These are phyloP conservation scores for Paraleonurus japonicus DNA, from an alignment of 257 asterid species.

Conservation along the genomic window DNA sequence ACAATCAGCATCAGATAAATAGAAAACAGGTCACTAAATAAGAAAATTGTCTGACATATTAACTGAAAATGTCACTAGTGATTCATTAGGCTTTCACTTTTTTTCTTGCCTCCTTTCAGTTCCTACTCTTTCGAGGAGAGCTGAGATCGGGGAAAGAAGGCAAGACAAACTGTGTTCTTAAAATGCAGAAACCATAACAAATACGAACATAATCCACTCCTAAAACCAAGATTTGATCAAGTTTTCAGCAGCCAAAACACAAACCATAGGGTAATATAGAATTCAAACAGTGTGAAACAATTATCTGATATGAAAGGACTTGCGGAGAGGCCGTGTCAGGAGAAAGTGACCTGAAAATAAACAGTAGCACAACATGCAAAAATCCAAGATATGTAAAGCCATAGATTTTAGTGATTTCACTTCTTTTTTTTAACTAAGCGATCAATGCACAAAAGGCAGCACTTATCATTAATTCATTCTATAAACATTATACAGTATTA, in stretches of 20 bases:
- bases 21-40: background rate
- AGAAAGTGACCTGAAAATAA: background rate
- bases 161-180: background rate
- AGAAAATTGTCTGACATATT: background rate
- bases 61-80: background rate
- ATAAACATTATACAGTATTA: too few species aligned
- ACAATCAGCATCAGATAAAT: background rate
- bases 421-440: too few species aligned
- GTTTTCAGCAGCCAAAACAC: background rate
- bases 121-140: background rate
- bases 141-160: conserved; percentile 1
- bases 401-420: too few species aligned
- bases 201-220: background rate
- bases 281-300: background rate
- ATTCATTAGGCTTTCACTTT: background rate
- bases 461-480: too few species aligned
- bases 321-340: background rate
- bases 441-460: too few species aligned
- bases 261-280: background rate
- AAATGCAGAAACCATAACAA: background rate
- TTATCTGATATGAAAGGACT: background rate
- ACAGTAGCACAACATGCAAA: background rate
- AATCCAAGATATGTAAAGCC: too few species aligned
- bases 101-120: background rate
- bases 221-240: background rate